Percentiles rank a stretch among this genome's conserved stretches.
phyloP scores from a whole-genome alignment of 1,284 basidiomycete species.

The Microbotryomycetes sp. region DNA sequence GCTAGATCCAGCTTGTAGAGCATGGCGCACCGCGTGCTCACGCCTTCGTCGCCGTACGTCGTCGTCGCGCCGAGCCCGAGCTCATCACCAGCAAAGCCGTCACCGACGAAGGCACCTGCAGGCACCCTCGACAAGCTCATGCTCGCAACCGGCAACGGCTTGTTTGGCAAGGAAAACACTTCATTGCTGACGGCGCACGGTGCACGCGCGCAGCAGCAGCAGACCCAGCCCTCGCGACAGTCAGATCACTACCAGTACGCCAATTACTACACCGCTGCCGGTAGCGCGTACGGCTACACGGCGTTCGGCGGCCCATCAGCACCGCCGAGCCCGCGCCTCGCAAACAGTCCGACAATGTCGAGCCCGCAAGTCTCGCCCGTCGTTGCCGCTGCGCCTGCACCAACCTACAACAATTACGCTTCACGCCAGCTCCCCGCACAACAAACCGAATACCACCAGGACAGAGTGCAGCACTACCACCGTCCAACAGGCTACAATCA shows the following conservation, averaged over 20 bases:
- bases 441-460: background rate
- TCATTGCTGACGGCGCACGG: background rate
- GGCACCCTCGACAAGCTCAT: constrained; percentile 1
- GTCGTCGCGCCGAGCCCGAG: too few species aligned
- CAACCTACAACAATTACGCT: background rate
- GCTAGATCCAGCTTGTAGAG: too few species aligned
- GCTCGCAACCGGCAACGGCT: background rate
- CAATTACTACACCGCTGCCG: background rate
- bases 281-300: background rate
- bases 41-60: too few species aligned
- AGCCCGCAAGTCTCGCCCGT: background rate
- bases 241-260: background rate
- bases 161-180: background rate
- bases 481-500: constrained; percentile 4
- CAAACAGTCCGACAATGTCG: background rate
- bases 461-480: constrained; percentile 11
- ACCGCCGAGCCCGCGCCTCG: background rate
- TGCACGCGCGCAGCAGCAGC: background rate
- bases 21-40: too few species aligned
- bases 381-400: background rate
- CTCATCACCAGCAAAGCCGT: too few species aligned
- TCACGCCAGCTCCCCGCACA: background rate
- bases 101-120: background rate
- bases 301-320: background rate
- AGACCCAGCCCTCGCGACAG: background rate